phyloP scores from a whole-genome alignment of 1,139 yeast species.

The Magnusiomyces suaveolens region DNA sequence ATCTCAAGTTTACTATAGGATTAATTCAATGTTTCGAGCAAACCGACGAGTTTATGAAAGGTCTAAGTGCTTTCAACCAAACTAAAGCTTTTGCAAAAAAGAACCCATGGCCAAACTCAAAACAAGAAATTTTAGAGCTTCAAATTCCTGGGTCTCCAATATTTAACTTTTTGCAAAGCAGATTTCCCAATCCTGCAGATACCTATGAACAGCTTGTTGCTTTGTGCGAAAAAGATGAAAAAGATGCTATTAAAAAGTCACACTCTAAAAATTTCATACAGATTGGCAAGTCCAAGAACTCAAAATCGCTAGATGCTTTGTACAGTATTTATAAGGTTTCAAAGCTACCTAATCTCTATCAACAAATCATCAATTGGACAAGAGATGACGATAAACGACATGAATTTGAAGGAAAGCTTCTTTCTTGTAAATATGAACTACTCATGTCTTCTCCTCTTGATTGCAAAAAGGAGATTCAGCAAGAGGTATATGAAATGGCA shows the following conservation, averaged over 20 bases:
- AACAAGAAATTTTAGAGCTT: conserved; percentile 42
- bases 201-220: conserved; percentile 45
- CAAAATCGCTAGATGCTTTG: conserved; percentile 29
- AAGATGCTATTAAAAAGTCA: conserved; percentile 22
- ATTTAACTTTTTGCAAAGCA: conserved; percentile 47
- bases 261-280: conserved; percentile 27
- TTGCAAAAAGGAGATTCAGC: conserved; percentile 37
- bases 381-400: conserved; percentile 55
- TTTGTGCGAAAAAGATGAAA: conserved; percentile 39
- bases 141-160: conserved; percentile 57
- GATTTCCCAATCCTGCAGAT: conserved; percentile 43
- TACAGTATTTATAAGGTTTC: conserved; percentile 45
- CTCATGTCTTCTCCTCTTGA: conserved; percentile 41
- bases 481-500: conserved; percentile 46
- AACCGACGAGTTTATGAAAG: conserved; percentile 24
- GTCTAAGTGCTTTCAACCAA: conserved; percentile 17
- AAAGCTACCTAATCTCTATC: conserved; percentile 45
- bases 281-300: conserved; percentile 18
- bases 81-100: conserved; percentile 21
- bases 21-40: conserved; percentile 22
- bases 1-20: conserved; percentile 31
- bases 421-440: conserved; percentile 48
- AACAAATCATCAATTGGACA: conserved; percentile 44
- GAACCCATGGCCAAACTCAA: conserved; percentile 28
- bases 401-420: conserved; percentile 48